Base-by-base conservation (phyloP, 2,329 filamentous ascomycete genomes). In the Acrodontium crateriforme region DNA sequence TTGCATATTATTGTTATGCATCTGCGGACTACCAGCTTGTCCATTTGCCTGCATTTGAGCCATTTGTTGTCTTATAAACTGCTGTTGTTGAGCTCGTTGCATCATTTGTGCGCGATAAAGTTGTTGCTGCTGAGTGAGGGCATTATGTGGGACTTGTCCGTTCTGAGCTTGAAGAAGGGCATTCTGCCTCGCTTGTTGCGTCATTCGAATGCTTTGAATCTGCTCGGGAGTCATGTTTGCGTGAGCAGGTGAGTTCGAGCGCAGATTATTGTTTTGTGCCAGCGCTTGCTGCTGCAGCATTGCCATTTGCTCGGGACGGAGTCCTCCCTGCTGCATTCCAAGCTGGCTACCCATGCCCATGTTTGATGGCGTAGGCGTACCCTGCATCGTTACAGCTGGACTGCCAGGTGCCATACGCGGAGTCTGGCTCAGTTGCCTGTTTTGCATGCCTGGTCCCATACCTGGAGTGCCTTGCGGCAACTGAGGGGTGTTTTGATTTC, bases 391-490 rank as follows among this genome's bases (percentile, higher is more conserved):
- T 8, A 41, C 32, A 17, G 42, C 48, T 9, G 52, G 52, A 32
- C 49, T 53, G 20, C 42, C 45, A 20, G 52, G 50, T 11, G 38
- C 36, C 39, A 53, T 42, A 18, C 51, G 47, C 13, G 54, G 54
- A 9, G 52, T 55, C 23, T 49, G 49, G 9, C 46, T 51, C 40
- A 52, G 45, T 29, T 54, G 47, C 23, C 52, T 41, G 20, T 45
- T 50, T 12, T 49, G 47, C 27, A 51, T 41, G 11, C 44, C 44
- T 25, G 40, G 39, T 5, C 37, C 39, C 51, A 57, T 51, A 17
- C 44, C 44, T 3, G 54, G 54, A 8, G 54, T 57, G 12, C 44
- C 45, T 24, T 54, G 52, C 13, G 46, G 37, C 40, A 56, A 49
- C n/a, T 54, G 52, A 13, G 54, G 54, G 4, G 54, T 57, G 24